Percentiles rank a stretch among this genome's conserved stretches.
Evolutionary conservation across 225 moss, liverwort and hornwort genomes (phyloP).

Genomic region (Polytrichum commune): DNA sequence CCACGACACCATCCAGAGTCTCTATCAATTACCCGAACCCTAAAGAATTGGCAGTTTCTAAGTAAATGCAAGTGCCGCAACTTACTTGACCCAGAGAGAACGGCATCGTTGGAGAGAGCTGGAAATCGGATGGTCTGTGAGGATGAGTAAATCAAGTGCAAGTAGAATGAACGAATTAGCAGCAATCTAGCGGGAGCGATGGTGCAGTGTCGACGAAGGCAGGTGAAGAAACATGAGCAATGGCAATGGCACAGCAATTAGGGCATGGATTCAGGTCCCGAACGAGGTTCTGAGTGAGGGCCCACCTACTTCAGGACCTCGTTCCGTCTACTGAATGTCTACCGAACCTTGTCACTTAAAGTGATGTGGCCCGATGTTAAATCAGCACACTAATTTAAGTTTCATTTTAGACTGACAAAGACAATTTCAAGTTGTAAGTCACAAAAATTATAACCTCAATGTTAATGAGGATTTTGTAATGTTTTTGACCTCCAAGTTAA

Average conservation of each 20-base stretch:
- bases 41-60: background rate
- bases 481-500: too few species aligned
- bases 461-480: too few species aligned
- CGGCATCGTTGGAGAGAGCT: background rate
- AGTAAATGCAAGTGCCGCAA: background rate
- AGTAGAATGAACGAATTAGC: background rate
- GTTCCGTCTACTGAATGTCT: too few species aligned
- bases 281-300: background rate
- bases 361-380: too few species aligned
- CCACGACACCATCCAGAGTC: too few species aligned
- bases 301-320: too few species aligned
- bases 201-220: background rate
- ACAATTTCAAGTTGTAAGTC: too few species aligned
- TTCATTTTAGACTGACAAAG: too few species aligned
- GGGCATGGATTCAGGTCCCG: background rate
- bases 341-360: too few species aligned
- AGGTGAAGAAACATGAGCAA: background rate
- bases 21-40: background rate
- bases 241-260: background rate
- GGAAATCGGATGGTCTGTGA: too few species aligned
- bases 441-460: too few species aligned
- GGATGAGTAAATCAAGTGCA: background rate
- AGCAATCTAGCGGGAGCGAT: background rate
- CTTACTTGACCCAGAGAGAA: conserved; percentile 10
- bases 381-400: too few species aligned